Conservation (phyloP, 2,329 filamentous ascomycete genomes). For the Trichoderma oligosporum region DNA sequence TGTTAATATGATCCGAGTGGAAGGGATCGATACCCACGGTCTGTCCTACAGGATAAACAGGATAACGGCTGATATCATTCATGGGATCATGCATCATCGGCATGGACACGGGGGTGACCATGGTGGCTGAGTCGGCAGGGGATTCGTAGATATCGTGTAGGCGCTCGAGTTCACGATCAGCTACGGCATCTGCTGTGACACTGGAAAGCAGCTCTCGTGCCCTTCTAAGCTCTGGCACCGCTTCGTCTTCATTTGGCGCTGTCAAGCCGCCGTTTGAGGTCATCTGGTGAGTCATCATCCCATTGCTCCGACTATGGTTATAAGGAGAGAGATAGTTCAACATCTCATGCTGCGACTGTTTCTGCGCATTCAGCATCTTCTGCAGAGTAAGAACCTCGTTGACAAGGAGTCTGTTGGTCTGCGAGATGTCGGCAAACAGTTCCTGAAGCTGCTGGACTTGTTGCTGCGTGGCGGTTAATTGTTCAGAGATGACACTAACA, state of each 20-base stretch:
- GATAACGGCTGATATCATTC: conserved; percentile 53
- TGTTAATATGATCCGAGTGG: conserved; percentile 89
- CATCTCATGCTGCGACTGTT: conserved; percentile 55
- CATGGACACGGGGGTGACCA: conserved; percentile 41
- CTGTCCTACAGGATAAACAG: conserved; percentile 88
- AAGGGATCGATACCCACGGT: conserved; percentile 93
- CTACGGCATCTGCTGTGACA: conserved; percentile 48
- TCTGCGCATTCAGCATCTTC: conserved; percentile 56
- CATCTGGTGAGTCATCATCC: conserved; percentile 33
- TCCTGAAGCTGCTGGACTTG: conserved; percentile 86
- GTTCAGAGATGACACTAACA: conserved; percentile 82
- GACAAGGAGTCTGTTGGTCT: conserved; percentile 59
- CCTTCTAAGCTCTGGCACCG: conserved; percentile 51
- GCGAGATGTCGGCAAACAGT: conserved; percentile 72
- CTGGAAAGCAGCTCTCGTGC: conserved; percentile 55
- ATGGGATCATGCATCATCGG: conserved; percentile 52
- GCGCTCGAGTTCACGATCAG: conserved; percentile 54
- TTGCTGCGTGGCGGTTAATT: conserved; percentile 84
- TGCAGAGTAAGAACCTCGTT: conserved; percentile 59
- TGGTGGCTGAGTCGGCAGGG: conserved; percentile 50
- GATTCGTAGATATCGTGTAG: conserved; percentile 53
- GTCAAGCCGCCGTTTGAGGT: conserved; percentile 37
- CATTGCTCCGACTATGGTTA: conserved; percentile 41
- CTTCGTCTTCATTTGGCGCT: conserved; percentile 45
- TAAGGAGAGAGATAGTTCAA: conserved; percentile 52